A percentile compares a stretch with the other conserved stretches of the same genome.
These are phyloP conservation scores for Cordyceps javanica DNA, from an alignment of 2,329 filamentous ascomycete species.

Conservation along the genomic window DNA sequence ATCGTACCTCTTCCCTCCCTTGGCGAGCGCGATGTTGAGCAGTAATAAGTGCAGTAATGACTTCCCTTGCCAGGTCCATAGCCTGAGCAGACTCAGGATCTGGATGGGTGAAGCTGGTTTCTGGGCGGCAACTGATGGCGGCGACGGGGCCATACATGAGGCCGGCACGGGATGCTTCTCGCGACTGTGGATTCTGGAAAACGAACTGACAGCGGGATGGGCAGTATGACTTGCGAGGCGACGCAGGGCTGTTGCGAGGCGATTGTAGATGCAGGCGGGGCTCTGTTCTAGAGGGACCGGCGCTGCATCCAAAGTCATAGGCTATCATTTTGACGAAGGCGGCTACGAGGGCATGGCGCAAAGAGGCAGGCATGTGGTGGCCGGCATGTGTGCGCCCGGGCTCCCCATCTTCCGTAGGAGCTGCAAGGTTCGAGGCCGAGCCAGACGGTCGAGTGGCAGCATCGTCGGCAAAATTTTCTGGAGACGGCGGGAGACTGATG, in stretches of 20 bases:
- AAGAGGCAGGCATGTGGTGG: slow-evolving; percentile 51
- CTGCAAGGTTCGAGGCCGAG: slow-evolving; percentile 6
- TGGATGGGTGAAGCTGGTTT: slow-evolving; percentile 41
- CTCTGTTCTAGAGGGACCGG: slow-evolving; percentile 49
- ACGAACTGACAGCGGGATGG: slow-evolving; percentile 54
- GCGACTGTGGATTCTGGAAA: slow-evolving; percentile 53
- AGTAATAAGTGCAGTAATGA: slow-evolving; percentile 54
- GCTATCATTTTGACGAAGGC: slow-evolving; percentile 59
- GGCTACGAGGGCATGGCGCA: slow-evolving; percentile 49
- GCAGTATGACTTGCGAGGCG: slow-evolving; percentile 46
- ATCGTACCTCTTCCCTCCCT: slow-evolving; percentile 47
- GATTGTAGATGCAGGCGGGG: slow-evolving; percentile 51
- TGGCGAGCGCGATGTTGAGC: slow-evolving; percentile 59
- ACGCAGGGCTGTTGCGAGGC: slow-evolving; percentile 22
- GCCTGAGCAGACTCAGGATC: slow-evolving; percentile 49
- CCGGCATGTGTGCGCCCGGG: slow-evolving; percentile 42
- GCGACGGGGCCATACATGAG: slow-evolving; percentile 57
- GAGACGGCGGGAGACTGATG: slow-evolving; percentile 25
- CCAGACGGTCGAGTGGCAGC: slow-evolving; percentile 7
- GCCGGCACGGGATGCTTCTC: slow-evolving; percentile 53
- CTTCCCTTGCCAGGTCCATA: slow-evolving; percentile 55
- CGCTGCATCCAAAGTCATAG: slow-evolving; percentile 61
- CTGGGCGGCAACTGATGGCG: slow-evolving; percentile 52
- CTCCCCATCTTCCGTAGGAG: slow-evolving; percentile 14
- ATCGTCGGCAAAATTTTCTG: slow-evolving; percentile 22